These are phyloP conservation scores for Effrenium voratum DNA, from an alignment of 73 alveolate genomes.

Conservation along the genomic window DNA sequence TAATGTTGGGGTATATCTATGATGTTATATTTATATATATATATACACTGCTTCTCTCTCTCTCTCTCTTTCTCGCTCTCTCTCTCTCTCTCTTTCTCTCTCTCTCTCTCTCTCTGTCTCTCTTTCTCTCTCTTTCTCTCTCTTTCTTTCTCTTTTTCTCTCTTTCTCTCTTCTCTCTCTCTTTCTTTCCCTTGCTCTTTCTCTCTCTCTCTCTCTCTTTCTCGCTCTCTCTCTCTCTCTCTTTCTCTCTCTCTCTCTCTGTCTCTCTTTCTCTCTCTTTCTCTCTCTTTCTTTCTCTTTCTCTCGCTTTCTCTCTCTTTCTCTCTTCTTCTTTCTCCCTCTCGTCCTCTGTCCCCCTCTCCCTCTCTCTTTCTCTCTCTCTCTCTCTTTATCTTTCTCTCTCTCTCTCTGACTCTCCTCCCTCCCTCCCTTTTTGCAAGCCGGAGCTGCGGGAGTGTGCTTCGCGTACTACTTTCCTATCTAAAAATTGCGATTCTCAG, in stretches of 20 bases:
- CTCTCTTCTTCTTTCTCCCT: not conserved
- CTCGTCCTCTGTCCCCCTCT: not conserved
- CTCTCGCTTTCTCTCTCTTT: not conserved
- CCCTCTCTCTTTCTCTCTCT: not conserved
- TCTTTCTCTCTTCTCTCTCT: not conserved
- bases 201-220: not conserved
- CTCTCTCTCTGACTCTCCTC: not conserved
- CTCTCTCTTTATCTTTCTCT: not conserved
- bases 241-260: not conserved
- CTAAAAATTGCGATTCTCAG: too few relatives aligned
- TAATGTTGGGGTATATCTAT: too few relatives aligned
- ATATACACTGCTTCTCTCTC: too few relatives aligned
- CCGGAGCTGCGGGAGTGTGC: not conserved
- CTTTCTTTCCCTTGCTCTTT: not conserved
- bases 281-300: not conserved
- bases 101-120: too few relatives aligned
- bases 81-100: too few relatives aligned
- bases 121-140: conserved; percentile 6
- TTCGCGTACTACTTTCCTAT: too few relatives aligned
- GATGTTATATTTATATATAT: too few relatives aligned
- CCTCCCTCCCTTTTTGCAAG: not conserved
- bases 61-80: too few relatives aligned
- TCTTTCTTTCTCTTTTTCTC: not conserved
- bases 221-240: not conserved
- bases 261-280: not conserved